Percentiles rank a stretch among this genome's conserved stretches.
phyloP scores from a whole-genome alignment of 2,329 filamentous ascomycete species.

The Juglanconis juglandina region DNA sequence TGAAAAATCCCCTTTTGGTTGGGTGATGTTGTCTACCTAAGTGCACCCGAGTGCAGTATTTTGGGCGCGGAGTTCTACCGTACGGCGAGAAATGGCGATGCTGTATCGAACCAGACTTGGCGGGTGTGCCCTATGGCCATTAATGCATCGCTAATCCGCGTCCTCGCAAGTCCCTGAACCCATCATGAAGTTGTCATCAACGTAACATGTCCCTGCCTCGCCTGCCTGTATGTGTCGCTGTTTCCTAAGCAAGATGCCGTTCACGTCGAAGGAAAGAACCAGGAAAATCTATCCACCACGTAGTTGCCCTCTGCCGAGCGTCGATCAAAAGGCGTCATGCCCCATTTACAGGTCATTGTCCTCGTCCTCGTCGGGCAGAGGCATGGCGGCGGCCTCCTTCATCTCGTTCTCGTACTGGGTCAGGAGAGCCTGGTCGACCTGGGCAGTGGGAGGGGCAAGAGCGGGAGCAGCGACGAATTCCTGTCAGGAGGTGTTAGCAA shows the following conservation, averaged over 20 bases:
- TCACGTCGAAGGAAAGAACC: conserved; percentile 17
- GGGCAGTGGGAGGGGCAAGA: conserved; percentile 87
- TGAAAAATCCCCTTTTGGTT: conserved; percentile 6
- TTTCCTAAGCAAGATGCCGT: conserved; percentile 20
- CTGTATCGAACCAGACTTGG: conserved; percentile 15
- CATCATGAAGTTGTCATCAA: conserved; percentile 16
- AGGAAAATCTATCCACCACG: conserved; percentile 19
- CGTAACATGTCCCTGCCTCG: conserved; percentile 14
- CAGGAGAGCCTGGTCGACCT: conserved; percentile 81
- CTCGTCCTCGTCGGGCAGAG: conserved; percentile 93
- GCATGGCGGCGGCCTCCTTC: conserved; percentile 71
- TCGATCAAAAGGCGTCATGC: neutral
- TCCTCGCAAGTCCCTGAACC: conserved; percentile 16
- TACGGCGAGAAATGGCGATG: conserved; percentile 13
- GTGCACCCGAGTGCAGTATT: conserved; percentile 17
- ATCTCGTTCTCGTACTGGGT: conserved; percentile 86
- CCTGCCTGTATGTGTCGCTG: conserved; percentile 18
- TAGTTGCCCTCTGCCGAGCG: conserved; percentile 3
- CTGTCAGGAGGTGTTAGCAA: conserved; percentile 44
- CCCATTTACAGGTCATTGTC: conserved; percentile 60
- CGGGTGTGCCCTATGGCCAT: conserved; percentile 14
- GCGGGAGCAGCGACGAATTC: conserved; percentile 96
- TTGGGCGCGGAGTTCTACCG: conserved; percentile 16
- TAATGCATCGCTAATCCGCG: conserved; percentile 17
- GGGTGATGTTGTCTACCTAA: conserved; percentile 19